These are phyloP conservation scores for Boletus sp. DNA, from an alignment of 1,284 basidiomycete genomes.

Conservation along the genomic window DNA sequence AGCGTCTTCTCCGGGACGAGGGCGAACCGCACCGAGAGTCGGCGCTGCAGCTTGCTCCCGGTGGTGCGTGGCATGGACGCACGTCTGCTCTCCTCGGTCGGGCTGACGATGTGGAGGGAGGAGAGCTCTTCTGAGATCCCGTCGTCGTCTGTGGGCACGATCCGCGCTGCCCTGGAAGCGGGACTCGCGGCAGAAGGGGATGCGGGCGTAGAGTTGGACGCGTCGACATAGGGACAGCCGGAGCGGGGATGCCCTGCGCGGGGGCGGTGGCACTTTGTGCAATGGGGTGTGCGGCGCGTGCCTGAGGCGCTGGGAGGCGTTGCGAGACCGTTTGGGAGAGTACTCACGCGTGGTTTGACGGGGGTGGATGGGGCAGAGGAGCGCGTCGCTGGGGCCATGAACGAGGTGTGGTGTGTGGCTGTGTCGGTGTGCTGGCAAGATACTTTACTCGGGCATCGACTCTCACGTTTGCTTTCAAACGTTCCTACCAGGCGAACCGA, in stretches of 20 bases:
- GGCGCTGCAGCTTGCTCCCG: conserved; percentile 13
- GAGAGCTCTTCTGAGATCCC: conserved; percentile 28
- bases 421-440: too few relatives aligned
- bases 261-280: conserved; percentile 50
- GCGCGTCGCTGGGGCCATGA: conserved; percentile 30
- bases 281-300: conserved; percentile 43
- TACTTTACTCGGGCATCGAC: too few relatives aligned
- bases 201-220: conserved; percentile 19
- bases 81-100: conserved; percentile 17
- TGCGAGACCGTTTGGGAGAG: conserved; percentile 3
- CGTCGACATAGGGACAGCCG: conserved; percentile 45
- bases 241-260: conserved; percentile 54
- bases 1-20: conserved; percentile 33
- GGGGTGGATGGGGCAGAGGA: conserved; percentile 31
- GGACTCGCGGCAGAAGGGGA: conserved; percentile 19
- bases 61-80: background rate
- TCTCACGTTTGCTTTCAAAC: too few relatives aligned
- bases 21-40: conserved; percentile 31
- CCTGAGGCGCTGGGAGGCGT: conserved; percentile 22
- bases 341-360: conserved; percentile 15
- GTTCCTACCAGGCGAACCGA: too few relatives aligned
- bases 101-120: conserved; percentile 30
- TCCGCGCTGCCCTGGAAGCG: background rate
- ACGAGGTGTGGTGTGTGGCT: too few relatives aligned
- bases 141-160: conserved; percentile 11